phyloP scores from a whole-genome alignment of 2,329 filamentous ascomycete species.

The Fusarium fujikuroi region DNA sequence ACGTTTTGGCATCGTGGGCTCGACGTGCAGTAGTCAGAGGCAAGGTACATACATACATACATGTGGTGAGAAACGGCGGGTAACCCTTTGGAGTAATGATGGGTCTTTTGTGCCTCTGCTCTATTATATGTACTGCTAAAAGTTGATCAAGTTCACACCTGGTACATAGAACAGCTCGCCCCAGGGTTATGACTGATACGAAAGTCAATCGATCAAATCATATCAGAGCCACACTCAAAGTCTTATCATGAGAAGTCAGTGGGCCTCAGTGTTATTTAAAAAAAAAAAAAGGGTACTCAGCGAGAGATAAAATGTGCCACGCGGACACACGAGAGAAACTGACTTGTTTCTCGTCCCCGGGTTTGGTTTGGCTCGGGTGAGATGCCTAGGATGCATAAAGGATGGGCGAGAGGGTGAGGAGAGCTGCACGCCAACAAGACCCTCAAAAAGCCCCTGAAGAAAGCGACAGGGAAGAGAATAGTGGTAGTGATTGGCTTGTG shows the following conservation, averaged over 20 bases:
- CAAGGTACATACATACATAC: conserved; percentile 21
- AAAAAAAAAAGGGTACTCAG: background rate
- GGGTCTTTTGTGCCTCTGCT: background rate
- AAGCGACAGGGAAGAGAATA: conserved; percentile 1
- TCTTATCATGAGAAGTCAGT: background rate
- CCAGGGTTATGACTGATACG: background rate
- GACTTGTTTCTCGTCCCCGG: conserved; percentile 22
- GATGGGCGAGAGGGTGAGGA: conserved; percentile 9
- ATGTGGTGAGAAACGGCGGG: conserved; percentile 35
- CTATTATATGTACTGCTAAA: background rate
- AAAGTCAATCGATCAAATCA: background rate
- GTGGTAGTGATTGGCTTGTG: conserved; percentile 22
- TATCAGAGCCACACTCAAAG: background rate
- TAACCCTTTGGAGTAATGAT: conserved; percentile 36
- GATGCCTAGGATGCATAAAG: conserved; percentile 19
- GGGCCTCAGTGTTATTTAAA: background rate
- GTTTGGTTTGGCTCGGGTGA: conserved; percentile 29
- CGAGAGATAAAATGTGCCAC: conserved; percentile 33
- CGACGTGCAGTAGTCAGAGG: conserved; percentile 28
- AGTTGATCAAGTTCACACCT: background rate
- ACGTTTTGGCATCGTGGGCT: conserved; percentile 23
- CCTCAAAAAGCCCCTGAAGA: conserved; percentile 27
- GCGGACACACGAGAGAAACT: conserved; percentile 31
- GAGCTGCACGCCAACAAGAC: conserved; percentile 24
- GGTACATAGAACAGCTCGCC: background rate